Base-by-base conservation (phyloP, 305 asterid species). In the Fraxinus albicans region DNA sequence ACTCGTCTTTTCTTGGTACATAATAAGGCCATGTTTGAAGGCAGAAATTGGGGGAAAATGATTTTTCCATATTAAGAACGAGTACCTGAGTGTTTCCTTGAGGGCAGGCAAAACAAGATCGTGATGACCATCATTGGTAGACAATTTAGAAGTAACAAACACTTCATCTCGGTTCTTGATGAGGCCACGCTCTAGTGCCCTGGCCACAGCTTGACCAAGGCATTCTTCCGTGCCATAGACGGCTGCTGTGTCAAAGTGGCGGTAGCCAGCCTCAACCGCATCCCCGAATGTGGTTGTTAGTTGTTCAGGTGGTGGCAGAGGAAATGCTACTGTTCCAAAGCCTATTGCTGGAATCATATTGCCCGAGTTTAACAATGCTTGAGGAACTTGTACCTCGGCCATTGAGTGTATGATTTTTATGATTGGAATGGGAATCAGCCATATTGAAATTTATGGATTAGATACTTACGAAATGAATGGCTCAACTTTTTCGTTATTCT, bases 171-270 rank as follows among this genome's bases (percentile, higher is more conserved):
- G 89, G 15, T 65, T 78, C 25, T 31, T 75, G 27, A 88, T 76
- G 15, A 90, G 83, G 69, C 89, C 87, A 44, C n/a, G 36, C 15
- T 73, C 81, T 21, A 87, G 13, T 13, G 90, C 91, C 23, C 55
- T 80, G 0, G 74, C 84, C 83, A 86, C 83, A 0, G 90, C 89
- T 13, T 35, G 38, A 10, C 92, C 92, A 0, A 90, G 40, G 34
- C 81, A 79, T 67, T 85, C 84, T 89, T 90, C 92, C 0, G 85
- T 27, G 13, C 88, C 88, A 53, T 90, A 90, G 63, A 3, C 0
- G 8, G 88, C 35, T 2, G 91, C 87, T 0, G 90, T 90, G 89
- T 88, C 92, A 7, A 88, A 70, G 86, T 90, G 89, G 73, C 91
- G 89, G 84, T 86, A 88, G 2, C 88, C 91, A 10, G 85, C 70